A percentile compares a stretch with the other conserved stretches of the same genome.
Conservation (phyloP, 495 filamentous ascomycete genomes). For the Beverwykella pulmonaria region DNA sequence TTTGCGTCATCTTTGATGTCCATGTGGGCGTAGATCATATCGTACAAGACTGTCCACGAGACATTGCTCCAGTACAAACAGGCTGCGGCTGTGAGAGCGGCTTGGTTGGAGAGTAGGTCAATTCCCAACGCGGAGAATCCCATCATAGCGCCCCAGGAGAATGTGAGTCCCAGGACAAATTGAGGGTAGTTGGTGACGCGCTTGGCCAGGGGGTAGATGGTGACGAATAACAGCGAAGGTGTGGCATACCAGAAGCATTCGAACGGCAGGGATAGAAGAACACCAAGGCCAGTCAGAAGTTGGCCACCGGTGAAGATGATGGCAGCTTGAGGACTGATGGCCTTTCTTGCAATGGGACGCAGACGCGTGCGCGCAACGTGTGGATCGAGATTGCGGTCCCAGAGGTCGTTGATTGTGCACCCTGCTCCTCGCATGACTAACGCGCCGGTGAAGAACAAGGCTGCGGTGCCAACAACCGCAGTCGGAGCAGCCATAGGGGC, state of each 20-base stretch:
- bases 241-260: constrained; percentile 84
- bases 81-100: constrained; percentile 67
- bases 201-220: constrained; percentile 88
- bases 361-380: constrained; percentile 84
- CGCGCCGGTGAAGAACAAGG: constrained; percentile 84
- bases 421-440: constrained; percentile 97
- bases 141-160: constrained; percentile 97
- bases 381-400: constrained; percentile 91
- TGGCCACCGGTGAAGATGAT: constrained; percentile 82
- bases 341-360: constrained; percentile 85
- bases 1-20: constrained; percentile 92
- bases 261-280: constrained; percentile 85
- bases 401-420: constrained; percentile 96
- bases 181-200: constrained; percentile 94
- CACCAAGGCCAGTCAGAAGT: constrained; percentile 74
- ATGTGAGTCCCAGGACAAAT: constrained; percentile 85
- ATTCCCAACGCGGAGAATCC: constrained; percentile 91
- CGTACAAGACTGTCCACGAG: constrained; percentile 93
- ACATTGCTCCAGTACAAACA: constrained; percentile 83
- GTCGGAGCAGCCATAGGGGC: constrained; percentile 60
- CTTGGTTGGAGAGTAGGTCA: constrained; percentile 68
- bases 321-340: constrained; percentile 72
- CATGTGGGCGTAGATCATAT: constrained; percentile 99
- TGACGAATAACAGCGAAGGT: constrained; percentile 79
- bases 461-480: constrained; percentile 62